phyloP scores from a whole-genome alignment of 495 filamentous ascomycete species.

The Diplogelasinospora grovesii region DNA sequence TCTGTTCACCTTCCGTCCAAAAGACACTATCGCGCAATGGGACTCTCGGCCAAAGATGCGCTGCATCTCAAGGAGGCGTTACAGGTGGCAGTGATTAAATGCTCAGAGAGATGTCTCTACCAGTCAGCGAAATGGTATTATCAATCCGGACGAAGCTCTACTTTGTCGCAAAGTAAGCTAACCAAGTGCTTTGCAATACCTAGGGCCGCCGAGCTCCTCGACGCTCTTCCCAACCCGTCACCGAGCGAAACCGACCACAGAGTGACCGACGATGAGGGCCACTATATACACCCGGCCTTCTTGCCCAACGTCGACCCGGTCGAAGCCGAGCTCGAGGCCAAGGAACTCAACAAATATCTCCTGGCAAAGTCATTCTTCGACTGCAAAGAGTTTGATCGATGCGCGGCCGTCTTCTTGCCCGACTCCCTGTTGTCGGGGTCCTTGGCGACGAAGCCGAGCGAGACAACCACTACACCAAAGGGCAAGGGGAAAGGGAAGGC shows the following conservation, averaged over 20 bases:
- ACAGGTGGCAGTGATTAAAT: slow-evolving; percentile 79
- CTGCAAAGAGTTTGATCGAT: slow-evolving; percentile 91
- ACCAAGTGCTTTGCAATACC: neutral
- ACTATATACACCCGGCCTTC: slow-evolving; percentile 40
- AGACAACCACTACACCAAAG: slow-evolving; percentile 44
- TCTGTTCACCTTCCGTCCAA: too few species aligned
- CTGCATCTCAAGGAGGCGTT: slow-evolving; percentile 53
- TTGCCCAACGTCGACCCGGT: slow-evolving; percentile 46
- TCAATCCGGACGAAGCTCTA: too few species aligned
- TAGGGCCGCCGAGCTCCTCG: slow-evolving; percentile 93
- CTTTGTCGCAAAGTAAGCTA: neutral
- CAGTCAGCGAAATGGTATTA: slow-evolving; percentile 97
- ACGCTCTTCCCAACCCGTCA: slow-evolving; percentile 55
- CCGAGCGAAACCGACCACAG: slow-evolving; percentile 31
- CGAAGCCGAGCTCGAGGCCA: slow-evolving; percentile 72
- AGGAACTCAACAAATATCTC: slow-evolving; percentile 75
- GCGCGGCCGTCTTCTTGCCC: slow-evolving; percentile 82
- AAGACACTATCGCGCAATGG: slow-evolving; percentile 15
- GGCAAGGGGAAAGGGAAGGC: slow-evolving; percentile 37
- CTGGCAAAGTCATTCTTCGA: slow-evolving; percentile 95
- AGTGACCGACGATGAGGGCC: slow-evolving; percentile 24
- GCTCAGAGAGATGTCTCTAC: slow-evolving; percentile 91
- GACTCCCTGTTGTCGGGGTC: slow-evolving; percentile 59
- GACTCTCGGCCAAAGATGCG: slow-evolving; percentile 40
- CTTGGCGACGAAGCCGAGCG: slow-evolving; percentile 41